Evolutionary conservation across 2,329 filamentous ascomycete genomes (phyloP).

Genomic region (Alternaria triticimaculans): DNA sequence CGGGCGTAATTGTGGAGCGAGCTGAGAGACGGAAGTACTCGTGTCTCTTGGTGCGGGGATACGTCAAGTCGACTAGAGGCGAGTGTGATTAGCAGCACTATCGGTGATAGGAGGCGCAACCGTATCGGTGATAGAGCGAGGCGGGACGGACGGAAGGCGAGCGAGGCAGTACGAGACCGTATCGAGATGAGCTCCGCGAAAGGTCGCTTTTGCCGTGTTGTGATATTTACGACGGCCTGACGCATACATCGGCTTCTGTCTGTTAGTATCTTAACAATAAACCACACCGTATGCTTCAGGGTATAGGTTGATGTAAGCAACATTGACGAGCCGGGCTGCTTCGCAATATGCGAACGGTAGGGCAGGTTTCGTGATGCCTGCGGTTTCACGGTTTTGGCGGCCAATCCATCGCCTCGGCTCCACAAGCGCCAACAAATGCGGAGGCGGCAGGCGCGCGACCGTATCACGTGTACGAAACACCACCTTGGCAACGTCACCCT

Average conservation of each 20-base stretch:
- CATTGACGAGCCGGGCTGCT: background rate
- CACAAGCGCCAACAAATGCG: slow-evolving; percentile 25
- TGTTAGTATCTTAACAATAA: background rate
- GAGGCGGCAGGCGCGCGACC: slow-evolving; percentile 23
- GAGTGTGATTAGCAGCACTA: background rate
- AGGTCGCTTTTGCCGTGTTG: background rate
- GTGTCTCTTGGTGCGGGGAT: too few species aligned
- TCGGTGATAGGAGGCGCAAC: background rate
- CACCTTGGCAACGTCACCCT: slow-evolving; percentile 21
- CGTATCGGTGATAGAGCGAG: background rate
- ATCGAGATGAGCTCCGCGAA: background rate
- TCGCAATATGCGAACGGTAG: background rate
- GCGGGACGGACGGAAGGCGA: background rate
- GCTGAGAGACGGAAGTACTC: background rate
- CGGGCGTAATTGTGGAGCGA: background rate
- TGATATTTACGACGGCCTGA: background rate
- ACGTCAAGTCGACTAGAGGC: background rate
- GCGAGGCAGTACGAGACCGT: background rate
- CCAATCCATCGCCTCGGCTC: slow-evolving; percentile 4
- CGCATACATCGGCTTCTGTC: background rate
- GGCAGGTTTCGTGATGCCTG: background rate
- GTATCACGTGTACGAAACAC: slow-evolving; percentile 31
- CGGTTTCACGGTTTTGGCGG: slow-evolving; percentile 13
- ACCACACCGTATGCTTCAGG: background rate
- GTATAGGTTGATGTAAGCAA: background rate